These are phyloP conservation scores for Leishmania turanica DNA, from an alignment of 208 protist species.

Conservation along the genomic window DNA sequence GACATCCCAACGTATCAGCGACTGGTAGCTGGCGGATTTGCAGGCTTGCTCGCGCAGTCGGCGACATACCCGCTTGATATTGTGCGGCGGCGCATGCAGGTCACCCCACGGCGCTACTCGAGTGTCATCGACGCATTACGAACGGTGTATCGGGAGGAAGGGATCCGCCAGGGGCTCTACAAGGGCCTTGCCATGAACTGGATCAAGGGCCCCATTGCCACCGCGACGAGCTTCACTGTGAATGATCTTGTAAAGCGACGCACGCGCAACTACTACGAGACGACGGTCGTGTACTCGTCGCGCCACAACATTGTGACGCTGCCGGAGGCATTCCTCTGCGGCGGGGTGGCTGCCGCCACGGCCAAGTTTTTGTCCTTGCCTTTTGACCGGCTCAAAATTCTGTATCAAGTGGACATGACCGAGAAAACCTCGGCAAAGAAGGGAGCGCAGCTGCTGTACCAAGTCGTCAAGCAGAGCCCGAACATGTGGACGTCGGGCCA, in stretches of 20 bases:
- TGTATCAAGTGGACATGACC: constrained; percentile 89
- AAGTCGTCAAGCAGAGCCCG: constrained; percentile 67
- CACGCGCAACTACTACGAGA: constrained; percentile 76
- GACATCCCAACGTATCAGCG: constrained; percentile 74
- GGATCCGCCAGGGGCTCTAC: constrained; percentile 80
- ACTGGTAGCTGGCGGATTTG: constrained; percentile 76
- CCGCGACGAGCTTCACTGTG: constrained; percentile 89
- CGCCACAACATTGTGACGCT: constrained; percentile 59
- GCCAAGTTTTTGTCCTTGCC: constrained; percentile 92
- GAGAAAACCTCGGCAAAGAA: constrained; percentile 34
- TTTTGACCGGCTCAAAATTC: constrained; percentile 94
- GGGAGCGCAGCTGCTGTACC: constrained; percentile 38
- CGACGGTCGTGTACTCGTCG: constrained; percentile 35
- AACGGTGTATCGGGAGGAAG: constrained; percentile 79
- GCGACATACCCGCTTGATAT: constrained; percentile 95
- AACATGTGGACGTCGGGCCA: constrained; percentile 90
- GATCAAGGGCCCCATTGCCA: constrained; percentile 94
- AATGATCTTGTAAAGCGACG: constrained; percentile 90
- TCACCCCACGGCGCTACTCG: constrained; percentile 75
- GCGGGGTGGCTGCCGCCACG: constrained; percentile 90
- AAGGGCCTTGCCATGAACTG: constrained; percentile 94
- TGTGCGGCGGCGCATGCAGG: constrained; percentile 93
- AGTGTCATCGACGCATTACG: constrained; percentile 65
- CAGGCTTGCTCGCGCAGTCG: constrained; percentile 93
- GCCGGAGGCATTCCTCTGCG: constrained; percentile 82